Base-by-base conservation (phyloP, 441 rosid species). In the Eruca vesicaria region DNA sequence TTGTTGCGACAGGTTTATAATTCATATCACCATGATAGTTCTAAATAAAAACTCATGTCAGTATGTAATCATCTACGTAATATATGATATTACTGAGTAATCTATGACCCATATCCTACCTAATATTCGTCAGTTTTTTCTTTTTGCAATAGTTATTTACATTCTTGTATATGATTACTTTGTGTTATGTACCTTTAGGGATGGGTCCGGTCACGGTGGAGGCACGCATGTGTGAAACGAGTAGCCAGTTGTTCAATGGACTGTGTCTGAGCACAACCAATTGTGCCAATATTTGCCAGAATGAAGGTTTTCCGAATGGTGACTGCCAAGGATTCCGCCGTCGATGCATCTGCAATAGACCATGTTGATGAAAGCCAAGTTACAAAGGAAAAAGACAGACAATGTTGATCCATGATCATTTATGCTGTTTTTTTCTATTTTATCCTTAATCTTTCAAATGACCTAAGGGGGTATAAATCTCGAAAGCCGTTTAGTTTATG, bases 1-100 rank as follows among this genome's bases (percentile, higher is more conserved):
- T 78, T 15, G 12, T 76, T 16, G 56, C 71, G 33, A 78, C 74
- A 72, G 81, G 81, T 78, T 73, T 60, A 14, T 57, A 3, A 11
- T 55, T 15, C 10, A 7, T 52, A 33, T 56, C 57, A 68, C 21
- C 26, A 63, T 62, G 15, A 43, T 31, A 66, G 11, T 32, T 67
- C 38, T 15, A 57, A 10, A 66, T 66, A 66, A 29, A 38, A 53
- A 21, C 38, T 35, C 9, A 63, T 53, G 55, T 29, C 64, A 56
- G 48, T 57, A 28, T 64, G 32, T 33, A 71, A 43, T 69, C 9
- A 14, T 53, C 57, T 28, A 41, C 14, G 4, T 28, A 28, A 14
- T 14, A 26, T 26, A 28, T 57, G 18, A 58, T 3, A 14, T 28
- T 58, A 15, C 19, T 29, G 19, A n/a, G 14, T 20, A 23, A 56